Evolutionary conservation across 352 stramenopile species (phyloP), one percentile per base, ranked within the genome.

Genomic region (Aphanomyces stellatus): DNA sequence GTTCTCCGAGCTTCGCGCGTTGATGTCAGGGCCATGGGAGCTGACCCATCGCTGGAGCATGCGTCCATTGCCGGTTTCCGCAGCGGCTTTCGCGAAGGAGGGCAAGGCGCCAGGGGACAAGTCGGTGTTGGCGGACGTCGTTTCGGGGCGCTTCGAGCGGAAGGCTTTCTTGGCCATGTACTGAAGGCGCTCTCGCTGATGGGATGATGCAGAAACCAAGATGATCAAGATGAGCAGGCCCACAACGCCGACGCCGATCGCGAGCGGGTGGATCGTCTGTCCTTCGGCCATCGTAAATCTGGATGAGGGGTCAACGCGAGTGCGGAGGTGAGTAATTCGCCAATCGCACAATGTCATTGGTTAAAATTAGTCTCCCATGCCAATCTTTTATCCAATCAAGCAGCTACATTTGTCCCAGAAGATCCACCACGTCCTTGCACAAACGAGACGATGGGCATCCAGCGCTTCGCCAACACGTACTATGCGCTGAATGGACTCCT

Each of bases 21-120:
- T 80, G 15, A 93, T 61, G 63, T 91, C 81, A 33, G 72, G 65
- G 66, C 79, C 74, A 1, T 81, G 85, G 15, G 84, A 90, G 63
- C 87, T 76, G 24, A 90, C 78, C 84, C 84, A 93, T 62, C 84
- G 84, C 77, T 91, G 90, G 59, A 93, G 53, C 13, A 93, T 82
- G 49, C 84, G 84, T 30, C 78, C 79, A 41, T 91, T 93, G 69
- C 84, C 84, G 11, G 81, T 70, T 64, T 90, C 82, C 13, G 82
- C 84, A 6, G 84, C 84, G n/a, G 80, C 71, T 30, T 79, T 74
- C 6, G 79, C 81, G 41, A 93, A 93, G 0, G 75, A 72, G 2
- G 84, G 84, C 28, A 93, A 79, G 30, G 78, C 77, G 0, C 78
- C 75, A 0, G 76, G 28, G 0, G 67, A 30, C 3, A 71, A 59